Percentiles rank a stretch among this genome's conserved stretches.
Evolutionary conservation across 768 basidiomycete species (phyloP).

Genomic region (Leccinum fibrillosum): DNA sequence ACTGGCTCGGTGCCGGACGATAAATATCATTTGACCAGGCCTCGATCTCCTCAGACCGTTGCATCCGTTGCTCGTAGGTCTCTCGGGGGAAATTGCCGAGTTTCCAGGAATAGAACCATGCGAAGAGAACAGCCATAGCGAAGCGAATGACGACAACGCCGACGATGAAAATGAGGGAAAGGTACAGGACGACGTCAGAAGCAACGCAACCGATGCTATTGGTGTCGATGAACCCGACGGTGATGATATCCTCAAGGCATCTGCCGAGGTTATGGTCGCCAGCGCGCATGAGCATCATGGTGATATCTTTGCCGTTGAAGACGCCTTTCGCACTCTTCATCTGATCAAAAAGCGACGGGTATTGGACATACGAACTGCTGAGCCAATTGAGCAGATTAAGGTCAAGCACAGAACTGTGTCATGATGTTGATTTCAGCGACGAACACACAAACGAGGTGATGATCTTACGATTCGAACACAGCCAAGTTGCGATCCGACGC

Average conservation of each 20-base stretch:
- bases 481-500: slow-evolving; percentile 74
- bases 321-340: slow-evolving; percentile 68
- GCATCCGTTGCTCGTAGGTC: slow-evolving; percentile 89
- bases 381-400: slow-evolving; percentile 85
- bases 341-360: slow-evolving; percentile 79
- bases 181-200: slow-evolving; percentile 89
- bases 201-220: slow-evolving; percentile 95
- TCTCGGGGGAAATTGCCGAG: slow-evolving; percentile 92
- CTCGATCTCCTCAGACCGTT: slow-evolving; percentile 87
- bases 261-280: slow-evolving; percentile 64
- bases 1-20: slow-evolving; percentile 84
- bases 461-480: slow-evolving; percentile 88
- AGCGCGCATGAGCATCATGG: slow-evolving; percentile 78
- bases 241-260: slow-evolving; percentile 84
- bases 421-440: slow-evolving; percentile 5
- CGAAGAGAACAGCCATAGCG: slow-evolving; percentile 93
- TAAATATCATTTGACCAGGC: slow-evolving; percentile 97
- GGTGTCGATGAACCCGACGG: slow-evolving; percentile 92
- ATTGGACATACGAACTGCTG: slow-evolving; percentile 71
- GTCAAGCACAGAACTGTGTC: slow-evolving; percentile 78
- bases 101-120: slow-evolving; percentile 98
- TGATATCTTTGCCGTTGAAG: slow-evolving; percentile 81
- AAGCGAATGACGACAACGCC: slow-evolving; percentile 96
- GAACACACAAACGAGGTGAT: neutral
- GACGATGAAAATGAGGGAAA: slow-evolving; percentile 95